These are phyloP conservation scores for Auricularia cornea DNA, from an alignment of 768 basidiomycete species.

Conservation along the genomic window DNA sequence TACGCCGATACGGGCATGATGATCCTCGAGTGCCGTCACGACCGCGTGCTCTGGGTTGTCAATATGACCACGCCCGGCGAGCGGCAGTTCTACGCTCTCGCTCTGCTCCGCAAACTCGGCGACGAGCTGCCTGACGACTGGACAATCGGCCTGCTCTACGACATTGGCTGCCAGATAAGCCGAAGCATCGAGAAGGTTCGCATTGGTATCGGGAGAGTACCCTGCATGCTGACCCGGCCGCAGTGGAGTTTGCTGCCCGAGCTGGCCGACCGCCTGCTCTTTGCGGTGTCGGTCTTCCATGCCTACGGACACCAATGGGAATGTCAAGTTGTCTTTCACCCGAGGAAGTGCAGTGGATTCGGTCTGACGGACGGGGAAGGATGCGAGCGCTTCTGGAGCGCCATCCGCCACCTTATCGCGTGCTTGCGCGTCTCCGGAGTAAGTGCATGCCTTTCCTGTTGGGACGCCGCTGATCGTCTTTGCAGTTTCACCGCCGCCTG, in stretches of 20 bases:
- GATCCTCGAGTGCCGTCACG: conserved; percentile 12
- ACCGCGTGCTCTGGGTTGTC: conserved; percentile 22
- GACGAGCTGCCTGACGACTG: conserved; percentile 19
- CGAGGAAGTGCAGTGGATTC: conserved; percentile 19
- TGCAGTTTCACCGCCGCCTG: background rate
- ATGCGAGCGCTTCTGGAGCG: conserved; percentile 27
- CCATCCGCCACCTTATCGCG: conserved; percentile 25
- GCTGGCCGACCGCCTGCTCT: conserved; percentile 16
- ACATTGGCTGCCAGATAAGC: conserved; percentile 30
- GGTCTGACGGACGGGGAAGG: too few relatives aligned
- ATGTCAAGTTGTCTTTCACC: conserved; percentile 29
- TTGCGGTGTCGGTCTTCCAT: conserved; percentile 31
- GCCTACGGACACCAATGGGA: conserved; percentile 32
- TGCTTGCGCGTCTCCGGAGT: conserved; percentile 26
- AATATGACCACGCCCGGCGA: conserved; percentile 34
- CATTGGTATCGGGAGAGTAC: too few relatives aligned
- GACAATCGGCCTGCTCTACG: conserved; percentile 21
- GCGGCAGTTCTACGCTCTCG: conserved; percentile 30
- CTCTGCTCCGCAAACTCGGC: conserved; percentile 25
- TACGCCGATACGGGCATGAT: conserved; percentile 16
- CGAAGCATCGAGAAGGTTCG: conserved; percentile 17
- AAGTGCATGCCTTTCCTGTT: background rate
- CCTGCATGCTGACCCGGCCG: background rate
- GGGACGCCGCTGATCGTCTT: background rate
- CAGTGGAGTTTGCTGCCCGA: background rate